These are phyloP conservation scores for Calonectria pseudoreteaudii DNA, from an alignment of 2,329 filamentous ascomycete species.

Conservation along the genomic window DNA sequence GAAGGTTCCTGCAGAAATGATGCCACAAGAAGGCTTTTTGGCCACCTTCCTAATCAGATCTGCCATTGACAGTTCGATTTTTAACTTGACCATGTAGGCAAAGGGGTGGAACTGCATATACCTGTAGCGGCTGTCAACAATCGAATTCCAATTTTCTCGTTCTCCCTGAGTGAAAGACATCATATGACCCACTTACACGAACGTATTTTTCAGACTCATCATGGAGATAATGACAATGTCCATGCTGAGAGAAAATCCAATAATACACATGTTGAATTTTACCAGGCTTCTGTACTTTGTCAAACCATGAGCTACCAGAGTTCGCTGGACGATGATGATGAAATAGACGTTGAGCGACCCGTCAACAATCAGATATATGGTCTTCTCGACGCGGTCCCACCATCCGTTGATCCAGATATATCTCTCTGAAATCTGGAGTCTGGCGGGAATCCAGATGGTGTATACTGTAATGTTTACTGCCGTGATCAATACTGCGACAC, in stretches of 20 bases:
- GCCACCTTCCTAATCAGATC: conserved; percentile 59
- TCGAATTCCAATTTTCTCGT: no score
- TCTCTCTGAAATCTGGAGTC: conserved; percentile 36
- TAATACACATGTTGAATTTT: conserved; percentile 45
- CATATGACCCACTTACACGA: conserved; percentile 36
- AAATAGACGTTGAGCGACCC: conserved; percentile 40
- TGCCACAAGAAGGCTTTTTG: conserved; percentile 6
- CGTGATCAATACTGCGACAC: conserved; percentile 37
- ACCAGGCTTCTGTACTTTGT: conserved; percentile 41
- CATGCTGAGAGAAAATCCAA: conserved; percentile 43
- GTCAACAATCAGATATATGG: conserved; percentile 43
- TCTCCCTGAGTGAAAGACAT: neutral
- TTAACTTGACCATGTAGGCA: conserved; percentile 64
- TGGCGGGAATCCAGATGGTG: conserved; percentile 42
- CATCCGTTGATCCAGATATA: conserved; percentile 41
- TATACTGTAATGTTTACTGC: conserved; percentile 44
- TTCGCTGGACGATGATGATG: conserved; percentile 38
- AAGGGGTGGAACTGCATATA: conserved; percentile 64
- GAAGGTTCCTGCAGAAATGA: conserved; percentile 7
- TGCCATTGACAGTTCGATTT: conserved; percentile 67
- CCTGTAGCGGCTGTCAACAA: conserved; percentile 7
- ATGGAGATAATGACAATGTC: conserved; percentile 43
- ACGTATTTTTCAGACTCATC: conserved; percentile 45
- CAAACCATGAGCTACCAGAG: conserved; percentile 36
- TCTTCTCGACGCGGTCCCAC: conserved; percentile 45